These are phyloP conservation scores for Plicaturopsis crispa DNA, from an alignment of 768 basidiomycete species.

Conservation along the genomic window DNA sequence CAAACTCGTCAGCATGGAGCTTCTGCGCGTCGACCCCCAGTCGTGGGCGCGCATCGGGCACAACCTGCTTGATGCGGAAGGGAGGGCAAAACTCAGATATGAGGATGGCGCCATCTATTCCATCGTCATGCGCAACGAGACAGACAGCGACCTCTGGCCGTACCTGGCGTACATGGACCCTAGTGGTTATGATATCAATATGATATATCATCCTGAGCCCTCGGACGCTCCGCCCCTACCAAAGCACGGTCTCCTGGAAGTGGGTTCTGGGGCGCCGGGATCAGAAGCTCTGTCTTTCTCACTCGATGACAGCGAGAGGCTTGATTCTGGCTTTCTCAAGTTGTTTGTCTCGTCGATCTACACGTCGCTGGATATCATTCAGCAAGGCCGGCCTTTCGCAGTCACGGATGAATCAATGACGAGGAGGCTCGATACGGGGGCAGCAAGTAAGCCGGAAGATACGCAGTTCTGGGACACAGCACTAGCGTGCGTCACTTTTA, in stretches of 20 bases:
- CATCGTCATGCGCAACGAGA: conserved; percentile 40
- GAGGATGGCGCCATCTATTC: conserved; percentile 35
- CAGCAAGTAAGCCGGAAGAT: too few species aligned
- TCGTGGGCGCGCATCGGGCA: conserved; percentile 34
- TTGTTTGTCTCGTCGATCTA: conserved; percentile 48
- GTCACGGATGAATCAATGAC: background rate
- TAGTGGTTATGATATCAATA: conserved; percentile 41
- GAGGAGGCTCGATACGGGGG: too few species aligned
- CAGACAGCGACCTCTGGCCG: conserved; percentile 51
- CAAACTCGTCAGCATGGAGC: conserved; percentile 43
- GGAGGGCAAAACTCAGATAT: conserved; percentile 39
- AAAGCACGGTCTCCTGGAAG: conserved; percentile 28
- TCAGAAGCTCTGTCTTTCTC: conserved; percentile 41
- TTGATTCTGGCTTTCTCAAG: conserved; percentile 47
- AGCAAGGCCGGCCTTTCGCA: conserved; percentile 37
- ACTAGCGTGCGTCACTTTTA: conserved; percentile 21
- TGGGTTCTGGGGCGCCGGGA: conserved; percentile 34
- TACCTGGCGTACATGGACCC: conserved; percentile 58
- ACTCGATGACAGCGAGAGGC: conserved; percentile 25
- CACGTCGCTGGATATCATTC: conserved; percentile 39
- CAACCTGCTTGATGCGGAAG: conserved; percentile 40
- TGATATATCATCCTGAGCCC: conserved; percentile 45
- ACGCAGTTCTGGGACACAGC: too few species aligned
- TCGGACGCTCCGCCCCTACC: conserved; percentile 35
- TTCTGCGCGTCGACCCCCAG: conserved; percentile 39